These are phyloP conservation scores for Penicillium tannophilum DNA, from an alignment of 495 filamentous ascomycete species.

Conservation along the genomic window DNA sequence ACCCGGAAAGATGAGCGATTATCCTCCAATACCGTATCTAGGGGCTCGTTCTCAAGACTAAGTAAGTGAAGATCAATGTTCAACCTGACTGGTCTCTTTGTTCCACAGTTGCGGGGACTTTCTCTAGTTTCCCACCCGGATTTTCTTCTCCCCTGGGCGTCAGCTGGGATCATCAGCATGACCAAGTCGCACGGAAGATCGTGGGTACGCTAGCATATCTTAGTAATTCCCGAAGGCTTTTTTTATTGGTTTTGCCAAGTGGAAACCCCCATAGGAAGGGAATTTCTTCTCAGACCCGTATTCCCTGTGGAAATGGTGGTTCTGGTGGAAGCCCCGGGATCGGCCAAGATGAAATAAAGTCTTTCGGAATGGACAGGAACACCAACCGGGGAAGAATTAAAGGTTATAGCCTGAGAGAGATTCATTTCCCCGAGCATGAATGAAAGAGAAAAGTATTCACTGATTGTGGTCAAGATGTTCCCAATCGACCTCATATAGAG, in stretches of 20 bases:
- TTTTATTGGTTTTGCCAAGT: neutral
- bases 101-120: neutral
- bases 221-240: neutral
- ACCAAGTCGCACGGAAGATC: slow-evolving; percentile 6
- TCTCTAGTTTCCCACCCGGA: too few species aligned
- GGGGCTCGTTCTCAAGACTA: neutral
- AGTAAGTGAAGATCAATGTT: neutral
- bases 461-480: neutral
- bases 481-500: neutral
- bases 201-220: neutral
- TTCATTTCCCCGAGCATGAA: neutral
- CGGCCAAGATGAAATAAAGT: slow-evolving; percentile 16
- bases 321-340: slow-evolving; percentile 14
- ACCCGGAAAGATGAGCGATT: neutral
- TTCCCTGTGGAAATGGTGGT: neutral
- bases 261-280: neutral
- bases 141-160: slow-evolving; percentile 2
- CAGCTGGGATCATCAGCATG: slow-evolving; percentile 10
- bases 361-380: neutral
- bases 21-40: neutral
- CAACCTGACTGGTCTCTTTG: slow-evolving; percentile 3
- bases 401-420: neutral
- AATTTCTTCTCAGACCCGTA: neutral
- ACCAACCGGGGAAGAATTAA: neutral
- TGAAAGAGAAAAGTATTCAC: neutral